Percentiles rank a stretch among this genome's conserved stretches.
Conservation (phyloP, 164 flowering plant genomes). For the Brasenia schreberi region DNA sequence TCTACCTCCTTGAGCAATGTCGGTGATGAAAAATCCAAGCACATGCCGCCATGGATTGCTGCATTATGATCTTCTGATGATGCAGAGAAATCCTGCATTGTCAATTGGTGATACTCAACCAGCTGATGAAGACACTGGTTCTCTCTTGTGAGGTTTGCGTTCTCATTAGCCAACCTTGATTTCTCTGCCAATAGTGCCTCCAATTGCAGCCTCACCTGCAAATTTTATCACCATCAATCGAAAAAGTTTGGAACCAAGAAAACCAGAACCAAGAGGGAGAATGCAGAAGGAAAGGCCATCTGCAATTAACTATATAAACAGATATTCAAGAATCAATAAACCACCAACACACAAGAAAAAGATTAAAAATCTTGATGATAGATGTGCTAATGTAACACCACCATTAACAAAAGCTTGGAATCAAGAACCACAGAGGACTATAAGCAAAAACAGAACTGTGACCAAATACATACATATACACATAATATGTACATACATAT, state of each 20-base stretch:
- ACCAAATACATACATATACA: no score
- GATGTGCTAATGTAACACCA: no score
- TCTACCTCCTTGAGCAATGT: background rate
- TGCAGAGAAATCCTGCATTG: constrained; percentile 57
- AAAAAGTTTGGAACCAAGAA: background rate
- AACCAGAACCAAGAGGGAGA: background rate
- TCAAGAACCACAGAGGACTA: no score
- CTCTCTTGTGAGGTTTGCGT: constrained; percentile 67
- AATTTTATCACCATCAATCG: background rate
- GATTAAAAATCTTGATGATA: no score
- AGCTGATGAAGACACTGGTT: constrained; percentile 85
- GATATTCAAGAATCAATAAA: no score
- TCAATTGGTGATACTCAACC: constrained; percentile 77
- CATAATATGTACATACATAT: no score
- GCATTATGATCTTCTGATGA: constrained; percentile 38
- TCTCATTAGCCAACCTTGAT: constrained; percentile 75
- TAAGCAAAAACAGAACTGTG: no score
- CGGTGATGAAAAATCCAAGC: constrained; percentile 78
- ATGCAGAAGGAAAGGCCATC: background rate
- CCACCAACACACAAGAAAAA: no score
- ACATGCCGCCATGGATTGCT: constrained; percentile 17
- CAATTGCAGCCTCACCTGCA: constrained; percentile 88
- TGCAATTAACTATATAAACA: no score
- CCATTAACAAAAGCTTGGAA: no score
- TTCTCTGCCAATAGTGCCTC: constrained; percentile 90